A percentile compares a stretch with the other conserved stretches of the same genome.
phyloP scores from a whole-genome alignment of 805 yeast genomes.

The Candida ascalaphidarum region DNA sequence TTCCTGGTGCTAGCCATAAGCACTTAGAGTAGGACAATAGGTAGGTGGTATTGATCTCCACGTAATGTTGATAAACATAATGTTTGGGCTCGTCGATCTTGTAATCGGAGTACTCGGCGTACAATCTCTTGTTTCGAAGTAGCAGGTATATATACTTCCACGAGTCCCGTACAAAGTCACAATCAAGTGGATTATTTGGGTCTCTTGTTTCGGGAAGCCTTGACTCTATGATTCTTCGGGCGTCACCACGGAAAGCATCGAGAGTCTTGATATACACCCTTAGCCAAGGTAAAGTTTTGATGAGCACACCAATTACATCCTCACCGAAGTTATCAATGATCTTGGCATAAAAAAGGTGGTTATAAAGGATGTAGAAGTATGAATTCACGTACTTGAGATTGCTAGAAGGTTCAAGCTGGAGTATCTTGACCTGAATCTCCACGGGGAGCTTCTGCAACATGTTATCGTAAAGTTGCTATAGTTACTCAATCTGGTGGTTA shows the following conservation, averaged over 20 bases:
- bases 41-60: constrained; percentile 43
- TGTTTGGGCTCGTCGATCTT: constrained; percentile 41
- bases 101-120: constrained; percentile 38
- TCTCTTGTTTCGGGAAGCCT: constrained; percentile 20
- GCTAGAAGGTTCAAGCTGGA: constrained; percentile 23
- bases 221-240: constrained; percentile 18
- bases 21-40: constrained; percentile 37
- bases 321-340: constrained; percentile 29
- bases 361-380: constrained; percentile 42
- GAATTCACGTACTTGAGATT: constrained; percentile 24
- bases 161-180: constrained; percentile 36
- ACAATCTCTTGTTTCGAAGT: constrained; percentile 42
- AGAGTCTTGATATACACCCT: constrained; percentile 28
- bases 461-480: too few species aligned
- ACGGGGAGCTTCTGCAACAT: constrained; percentile 24
- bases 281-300: constrained; percentile 31
- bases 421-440: constrained; percentile 33
- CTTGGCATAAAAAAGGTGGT: constrained; percentile 37
- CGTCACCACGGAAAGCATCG: constrained; percentile 21
- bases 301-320: constrained; percentile 18
- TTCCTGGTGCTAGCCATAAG: constrained; percentile 40
- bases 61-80: constrained; percentile 33
- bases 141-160: constrained; percentile 49
- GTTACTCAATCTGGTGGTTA: too few species aligned
- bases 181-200: constrained; percentile 6